Evolutionary conservation across 2,329 filamentous ascomycete genomes (phyloP), one percentile per base, ranked within the genome.

Genomic region (Colletotrichum tropicale): DNA sequence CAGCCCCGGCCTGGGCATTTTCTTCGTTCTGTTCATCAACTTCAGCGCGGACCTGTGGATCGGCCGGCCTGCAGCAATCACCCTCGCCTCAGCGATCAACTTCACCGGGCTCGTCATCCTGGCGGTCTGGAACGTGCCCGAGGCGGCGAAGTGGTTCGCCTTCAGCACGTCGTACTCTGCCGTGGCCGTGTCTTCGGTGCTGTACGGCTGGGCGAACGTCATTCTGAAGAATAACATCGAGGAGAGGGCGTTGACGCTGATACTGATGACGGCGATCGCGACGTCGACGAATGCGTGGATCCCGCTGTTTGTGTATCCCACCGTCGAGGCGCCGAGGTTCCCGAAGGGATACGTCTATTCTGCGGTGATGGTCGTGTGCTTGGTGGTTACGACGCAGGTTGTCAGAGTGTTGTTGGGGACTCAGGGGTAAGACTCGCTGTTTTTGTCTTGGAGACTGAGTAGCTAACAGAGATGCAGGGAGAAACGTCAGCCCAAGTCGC

Each of bases 221-320:
- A 84, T 87, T 38, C 80, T 91, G 3, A 84, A 85, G 26, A 83
- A 86, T 21, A 86, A 86, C 2, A 85, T 86, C 0, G 86, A 85
- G 1, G 86, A 91, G 74, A 81, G 90, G 8, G 84, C 88, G 0
- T 85, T 91, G 66, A 87, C 86, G 0, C 79, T 91, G 8, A 86
- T 91, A 6, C 79, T 89, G 26, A 87, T 90, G 76, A 92, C 89
- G 64, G 84, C 85, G 0, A 82, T 91, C n/a, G 85, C 89, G 0
- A 89, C 91, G 77, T 90, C 88, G 0, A 88, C 89, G 0, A 91
- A 89, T 0, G 89, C 88, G 0, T 92, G 89, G 89, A 91, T 88
- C 2, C 87, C 87, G 7, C 77, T 91, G 7, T 80, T 91, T 8
- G 86, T 87, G 0, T 92, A 90, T 76, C 83, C 82, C 1, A 88